Evolutionary conservation across 2,329 filamentous ascomycete species (phyloP), one percentile per base, ranked within the genome.

Genomic region (Fusarium sp.): DNA sequence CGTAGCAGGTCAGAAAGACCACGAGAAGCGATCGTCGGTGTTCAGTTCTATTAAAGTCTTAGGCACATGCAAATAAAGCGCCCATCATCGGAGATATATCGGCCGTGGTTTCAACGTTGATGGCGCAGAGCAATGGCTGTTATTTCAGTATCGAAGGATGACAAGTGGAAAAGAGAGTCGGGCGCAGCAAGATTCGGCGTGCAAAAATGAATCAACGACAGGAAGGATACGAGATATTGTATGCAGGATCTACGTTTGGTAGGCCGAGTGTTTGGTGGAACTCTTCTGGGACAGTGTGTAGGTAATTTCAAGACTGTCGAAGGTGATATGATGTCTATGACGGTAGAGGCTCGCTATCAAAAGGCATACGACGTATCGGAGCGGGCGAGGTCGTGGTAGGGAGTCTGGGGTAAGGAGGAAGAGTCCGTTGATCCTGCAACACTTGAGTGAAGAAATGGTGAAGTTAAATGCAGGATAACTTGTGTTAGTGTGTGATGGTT

Each of bases 81-180:
- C 78, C 75, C 80, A 82, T 82, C 72, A 76, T 82, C 73, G 74
- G 72, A 75, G 63, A 66, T 70, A 61, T 65, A 63, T 66, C 72
- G 74, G 71, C 44, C 44, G 73, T 58, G 55, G 49, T 63, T 61
- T 54, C 35, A 63, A 51, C 25, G 54, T 59, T n/a, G 61, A 71
- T 19, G 48, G 38, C 52, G 48, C 51, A 59, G 49, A 48, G 29
- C 23, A 67, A 61, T 35, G 45, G 56, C 33, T 49, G 39, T 39
- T 29, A 39, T 45, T 55, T 60, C 46, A 51, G 19, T 46, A 46
- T 60, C 42, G n/a, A 38, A 41, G 48, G 58, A 57, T 54, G 45
- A 29, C 45, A 61, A 56, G 25, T 48, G 37, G 48, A 35, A 66
- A 57, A 35, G 57, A 67, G 49, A 46, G 49, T 70, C 29, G 35